Evolutionary conservation across 1,284 basidiomycete species (phyloP).

Genomic region (Trametes polyzona): DNA sequence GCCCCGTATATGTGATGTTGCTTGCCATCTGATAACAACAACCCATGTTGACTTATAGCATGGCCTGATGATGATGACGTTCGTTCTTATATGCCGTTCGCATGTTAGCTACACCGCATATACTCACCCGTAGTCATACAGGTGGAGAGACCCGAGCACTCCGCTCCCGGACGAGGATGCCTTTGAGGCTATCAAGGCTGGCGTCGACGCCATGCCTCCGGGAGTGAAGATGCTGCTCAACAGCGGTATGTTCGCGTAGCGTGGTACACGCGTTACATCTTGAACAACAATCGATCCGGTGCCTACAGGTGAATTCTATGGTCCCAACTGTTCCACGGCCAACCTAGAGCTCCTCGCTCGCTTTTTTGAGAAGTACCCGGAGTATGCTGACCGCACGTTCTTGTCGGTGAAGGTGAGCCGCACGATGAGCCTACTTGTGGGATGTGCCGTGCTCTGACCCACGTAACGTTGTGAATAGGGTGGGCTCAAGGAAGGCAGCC

Average conservation of each 20-base stretch:
- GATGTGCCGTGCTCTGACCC: background rate
- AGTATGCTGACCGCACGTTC: constrained; percentile 53
- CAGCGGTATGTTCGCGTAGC: constrained; percentile 51
- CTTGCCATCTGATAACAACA: background rate
- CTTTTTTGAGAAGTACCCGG: constrained; percentile 55
- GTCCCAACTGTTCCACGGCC: constrained; percentile 35
- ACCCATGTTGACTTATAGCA: constrained; percentile 34
- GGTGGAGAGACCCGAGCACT: constrained; percentile 38
- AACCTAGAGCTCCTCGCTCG: constrained; percentile 47
- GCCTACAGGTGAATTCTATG: constrained; percentile 37
- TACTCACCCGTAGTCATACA: constrained; percentile 12
- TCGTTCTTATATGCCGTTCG: constrained; percentile 6
- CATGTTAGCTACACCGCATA: background rate
- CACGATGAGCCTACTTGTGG: background rate
- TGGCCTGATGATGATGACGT: constrained; percentile 61
- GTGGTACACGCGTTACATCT: constrained; percentile 10
- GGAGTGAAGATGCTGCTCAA: constrained; percentile 54
- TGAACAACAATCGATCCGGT: background rate
- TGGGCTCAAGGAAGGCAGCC: constrained; percentile 31
- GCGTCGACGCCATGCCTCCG: constrained; percentile 53
- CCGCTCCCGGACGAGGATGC: constrained; percentile 57
- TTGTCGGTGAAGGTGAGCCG: constrained; percentile 27
- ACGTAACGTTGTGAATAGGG: constrained; percentile 40
- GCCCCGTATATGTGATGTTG: background rate
- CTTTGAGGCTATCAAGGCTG: constrained; percentile 67